Conservation (phyloP, 2,329 filamentous ascomycete genomes). For the Daldinia sp. region DNA sequence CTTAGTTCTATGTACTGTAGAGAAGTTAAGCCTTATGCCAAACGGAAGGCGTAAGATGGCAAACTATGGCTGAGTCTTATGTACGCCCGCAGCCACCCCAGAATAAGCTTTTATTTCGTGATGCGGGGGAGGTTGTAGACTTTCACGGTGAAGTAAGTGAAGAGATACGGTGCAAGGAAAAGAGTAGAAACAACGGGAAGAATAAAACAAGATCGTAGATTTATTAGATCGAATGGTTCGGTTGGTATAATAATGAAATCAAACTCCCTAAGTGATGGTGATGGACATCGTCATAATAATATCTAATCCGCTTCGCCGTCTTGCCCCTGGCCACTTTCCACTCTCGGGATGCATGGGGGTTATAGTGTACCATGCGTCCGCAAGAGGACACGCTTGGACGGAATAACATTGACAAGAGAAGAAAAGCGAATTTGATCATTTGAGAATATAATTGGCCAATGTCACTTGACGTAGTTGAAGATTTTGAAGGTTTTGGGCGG, state of each 20-base stretch:
- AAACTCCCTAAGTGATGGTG: neutral
- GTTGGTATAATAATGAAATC: neutral
- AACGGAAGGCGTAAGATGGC: neutral
- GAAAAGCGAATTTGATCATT: conserved; percentile 27
- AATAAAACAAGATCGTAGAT: conserved; percentile 7
- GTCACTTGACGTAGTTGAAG: conserved; percentile 28
- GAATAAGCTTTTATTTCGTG: conserved; percentile 18
- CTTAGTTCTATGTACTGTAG: conserved; percentile 39
- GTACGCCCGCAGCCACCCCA: conserved; percentile 13
- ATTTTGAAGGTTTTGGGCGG: conserved; percentile 19
- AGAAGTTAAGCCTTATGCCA: conserved; percentile 15
- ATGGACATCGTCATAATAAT: conserved; percentile 11
- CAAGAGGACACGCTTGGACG: conserved; percentile 6
- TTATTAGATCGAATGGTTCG: neutral
- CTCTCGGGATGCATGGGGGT: conserved; percentile 30
- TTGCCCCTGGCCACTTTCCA: conserved; percentile 28
- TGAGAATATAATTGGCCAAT: conserved; percentile 29
- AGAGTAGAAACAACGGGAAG: conserved; percentile 1
- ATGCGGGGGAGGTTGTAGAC: conserved; percentile 15
- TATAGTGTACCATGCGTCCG: conserved; percentile 13
- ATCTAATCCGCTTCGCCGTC: neutral
- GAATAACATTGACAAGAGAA: conserved; percentile 15
- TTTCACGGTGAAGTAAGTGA: neutral
- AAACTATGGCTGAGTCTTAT: conserved; percentile 22
- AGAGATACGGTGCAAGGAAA: neutral